Percentiles rank a stretch among this genome's conserved stretches.
Conservation (phyloP, 2,329 filamentous ascomycete species). For the Calonectria fujianensis region DNA sequence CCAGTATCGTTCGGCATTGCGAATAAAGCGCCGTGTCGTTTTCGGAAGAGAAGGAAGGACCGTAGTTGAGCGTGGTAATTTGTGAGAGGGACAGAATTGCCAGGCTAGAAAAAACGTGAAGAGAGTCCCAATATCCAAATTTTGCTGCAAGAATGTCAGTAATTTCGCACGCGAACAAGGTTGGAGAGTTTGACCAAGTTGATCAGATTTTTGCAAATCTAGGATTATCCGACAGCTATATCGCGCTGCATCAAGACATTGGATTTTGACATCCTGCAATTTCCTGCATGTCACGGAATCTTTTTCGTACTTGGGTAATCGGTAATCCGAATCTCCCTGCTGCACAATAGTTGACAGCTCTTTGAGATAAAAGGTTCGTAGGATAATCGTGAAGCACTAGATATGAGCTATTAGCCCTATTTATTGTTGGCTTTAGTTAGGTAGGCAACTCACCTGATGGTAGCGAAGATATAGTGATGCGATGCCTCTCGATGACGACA, state of each 20-base stretch:
- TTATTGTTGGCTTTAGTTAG: not conserved
- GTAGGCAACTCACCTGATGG: slow-evolving; percentile 17
- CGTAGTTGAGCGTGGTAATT: slow-evolving; percentile 22
- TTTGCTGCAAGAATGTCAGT: slow-evolving; percentile 23
- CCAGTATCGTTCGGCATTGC: slow-evolving; percentile 31
- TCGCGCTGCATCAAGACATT: slow-evolving; percentile 32
- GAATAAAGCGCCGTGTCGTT: slow-evolving; percentile 29
- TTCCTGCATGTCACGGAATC: not conserved
- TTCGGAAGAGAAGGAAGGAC: not conserved
- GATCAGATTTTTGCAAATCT: slow-evolving; percentile 24
- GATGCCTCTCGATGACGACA: slow-evolving; percentile 33
- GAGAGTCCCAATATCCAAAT: slow-evolving; percentile 38
- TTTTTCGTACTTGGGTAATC: not conserved
- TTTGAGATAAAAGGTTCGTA: slow-evolving; percentile 32
- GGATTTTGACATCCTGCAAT: slow-evolving; percentile 28
- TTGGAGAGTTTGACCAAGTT: slow-evolving; percentile 29
- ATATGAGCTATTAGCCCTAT: not conserved
- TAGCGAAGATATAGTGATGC: slow-evolving; percentile 38
- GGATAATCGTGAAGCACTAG: slow-evolving; percentile 34
- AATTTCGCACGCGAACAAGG: not conserved
- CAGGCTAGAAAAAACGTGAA: slow-evolving; percentile 36
- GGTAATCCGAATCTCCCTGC: not conserved
- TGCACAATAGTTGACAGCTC: slow-evolving; percentile 37
- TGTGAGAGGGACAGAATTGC: slow-evolving; percentile 35
- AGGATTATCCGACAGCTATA: slow-evolving; percentile 33